These are phyloP conservation scores for Debaryomyces nepalensis DNA, from an alignment of 1,139 yeast species.

Conservation along the genomic window DNA sequence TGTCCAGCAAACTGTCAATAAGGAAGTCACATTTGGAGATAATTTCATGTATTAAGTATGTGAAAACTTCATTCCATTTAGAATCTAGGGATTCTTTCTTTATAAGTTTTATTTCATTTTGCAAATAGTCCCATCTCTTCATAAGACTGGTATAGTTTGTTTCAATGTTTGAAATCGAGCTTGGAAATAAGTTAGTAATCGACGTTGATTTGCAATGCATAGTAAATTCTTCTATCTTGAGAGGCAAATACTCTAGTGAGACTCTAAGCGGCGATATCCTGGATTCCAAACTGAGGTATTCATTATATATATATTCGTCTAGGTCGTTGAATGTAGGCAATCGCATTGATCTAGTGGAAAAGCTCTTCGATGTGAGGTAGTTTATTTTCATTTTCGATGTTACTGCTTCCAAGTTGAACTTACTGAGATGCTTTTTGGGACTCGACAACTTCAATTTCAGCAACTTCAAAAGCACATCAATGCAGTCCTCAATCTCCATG, in stretches of 20 bases:
- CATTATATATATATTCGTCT: slow-evolving; percentile 36
- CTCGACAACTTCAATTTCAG: slow-evolving; percentile 46
- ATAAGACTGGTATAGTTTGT: slow-evolving; percentile 45
- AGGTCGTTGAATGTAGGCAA: slow-evolving; percentile 39
- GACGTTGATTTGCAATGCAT: slow-evolving; percentile 26
- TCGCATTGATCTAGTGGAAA: slow-evolving; percentile 26
- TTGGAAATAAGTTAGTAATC: slow-evolving; percentile 31
- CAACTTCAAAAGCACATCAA: slow-evolving; percentile 40
- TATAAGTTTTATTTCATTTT: slow-evolving; percentile 41
- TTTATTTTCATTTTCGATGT: slow-evolving; percentile 41
- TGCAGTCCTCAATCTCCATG: slow-evolving; percentile 53
- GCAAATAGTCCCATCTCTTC: slow-evolving; percentile 45
- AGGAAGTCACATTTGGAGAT: slow-evolving; percentile 31
- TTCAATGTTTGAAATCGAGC: slow-evolving; percentile 38
- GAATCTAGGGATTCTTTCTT: slow-evolving; percentile 53
- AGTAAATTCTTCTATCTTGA: slow-evolving; percentile 52
- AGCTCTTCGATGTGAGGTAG: slow-evolving; percentile 24
- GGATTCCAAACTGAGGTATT: slow-evolving; percentile 34
- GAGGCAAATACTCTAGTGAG: slow-evolving; percentile 63
- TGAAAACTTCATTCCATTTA: slow-evolving; percentile 60
- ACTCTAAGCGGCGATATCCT: slow-evolving; percentile 57
- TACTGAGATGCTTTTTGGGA: slow-evolving; percentile 46
- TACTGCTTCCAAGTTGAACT: slow-evolving; percentile 46
- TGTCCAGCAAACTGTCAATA: slow-evolving; percentile 29
- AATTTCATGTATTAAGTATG: slow-evolving; percentile 46